Evolutionary conservation across 2,329 filamentous ascomycete species (phyloP), one percentile per base, ranked within the genome.

Genomic region (Sporothrix inflata): DNA sequence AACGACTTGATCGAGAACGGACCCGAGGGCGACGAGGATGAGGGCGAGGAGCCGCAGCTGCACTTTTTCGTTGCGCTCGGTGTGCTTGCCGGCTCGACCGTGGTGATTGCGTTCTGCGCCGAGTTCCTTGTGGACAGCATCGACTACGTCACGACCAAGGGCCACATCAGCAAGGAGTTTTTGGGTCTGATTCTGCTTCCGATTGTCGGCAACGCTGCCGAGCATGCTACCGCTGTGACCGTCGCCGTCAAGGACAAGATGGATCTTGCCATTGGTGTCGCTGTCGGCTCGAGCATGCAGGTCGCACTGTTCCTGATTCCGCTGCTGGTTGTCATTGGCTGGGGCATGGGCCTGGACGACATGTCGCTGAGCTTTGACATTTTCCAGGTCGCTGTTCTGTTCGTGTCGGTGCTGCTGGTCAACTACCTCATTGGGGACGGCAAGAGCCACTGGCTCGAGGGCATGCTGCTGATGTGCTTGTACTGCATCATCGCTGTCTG

Each of bases 391-490:
- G 91, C 94, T 27, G 91, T 92, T 53, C 83, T 97, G 53, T 97
- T 97, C 76, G 92, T 96, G 14, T 90, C 93, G 1, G 92, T 93
- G 0, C 88, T 97, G 55, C 86, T 97, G 45, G 92, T 94, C 72
- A 97, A 97, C 79, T 97, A 97, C 79, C 82, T 97, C 57, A 93
- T 97, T 66, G 86, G 91, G 24, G 93, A 97, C 77, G 94, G 93
- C 40, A 89, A 93, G 79, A 94, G 91, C 74, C 93, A 95, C 77
- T 96, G 93, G 83, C 85, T 95, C 0, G 93, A 96, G 80, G 93
- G 93, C 2, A 89, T 90, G 73, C 82, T 95, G 72, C 81, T 96
- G 45, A 91, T 94, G 69, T 92, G 91, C 51, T 86, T 93, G 3
- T 96, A 96, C 78, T 84, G 91, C 53, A 96, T 96, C 70, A 94